A percentile compares a stretch with the other conserved stretches of the same genome.
Evolutionary conservation across 2,329 filamentous ascomycete species (phyloP).

Genomic region (Alternaria metachromatica): DNA sequence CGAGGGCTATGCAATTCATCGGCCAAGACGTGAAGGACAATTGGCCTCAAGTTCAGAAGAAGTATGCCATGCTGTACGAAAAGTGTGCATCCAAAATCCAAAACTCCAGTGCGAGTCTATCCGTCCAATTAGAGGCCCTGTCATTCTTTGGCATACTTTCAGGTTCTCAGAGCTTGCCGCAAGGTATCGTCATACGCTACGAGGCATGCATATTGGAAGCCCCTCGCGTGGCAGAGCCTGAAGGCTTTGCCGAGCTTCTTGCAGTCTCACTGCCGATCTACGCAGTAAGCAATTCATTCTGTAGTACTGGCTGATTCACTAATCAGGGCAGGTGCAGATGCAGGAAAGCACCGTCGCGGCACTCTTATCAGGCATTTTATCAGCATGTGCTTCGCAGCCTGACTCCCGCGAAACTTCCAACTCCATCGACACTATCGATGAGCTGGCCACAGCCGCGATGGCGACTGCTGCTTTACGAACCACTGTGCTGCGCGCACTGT

Average conservation of each 20-base stretch:
- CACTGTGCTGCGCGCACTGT: slow-evolving; percentile 33
- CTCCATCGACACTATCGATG: slow-evolving; percentile 22
- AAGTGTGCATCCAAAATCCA: slow-evolving; percentile 41
- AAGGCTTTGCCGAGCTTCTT: slow-evolving; percentile 25
- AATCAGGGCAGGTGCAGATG: slow-evolving; percentile 26
- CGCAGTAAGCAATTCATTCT: slow-evolving; percentile 27
- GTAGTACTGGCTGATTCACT: not conserved
- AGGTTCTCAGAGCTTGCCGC: slow-evolving; percentile 22
- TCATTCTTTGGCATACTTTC: slow-evolving; percentile 39
- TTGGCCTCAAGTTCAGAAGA: slow-evolving; percentile 31
- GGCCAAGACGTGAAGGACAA: slow-evolving; percentile 23
- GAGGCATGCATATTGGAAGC: slow-evolving; percentile 21
- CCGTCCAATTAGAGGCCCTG: slow-evolving; percentile 39
- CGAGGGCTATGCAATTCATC: slow-evolving; percentile 31
- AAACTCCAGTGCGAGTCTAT: slow-evolving; percentile 21
- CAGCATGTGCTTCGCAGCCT: slow-evolving; percentile 14
- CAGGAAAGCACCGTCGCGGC: slow-evolving; percentile 18
- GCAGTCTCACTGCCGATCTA: slow-evolving; percentile 33
- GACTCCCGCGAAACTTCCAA: slow-evolving; percentile 14
- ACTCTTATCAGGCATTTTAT: slow-evolving; percentile 24
- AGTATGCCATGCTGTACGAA: slow-evolving; percentile 24
- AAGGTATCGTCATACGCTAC: slow-evolving; percentile 31
- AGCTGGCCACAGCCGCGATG: slow-evolving; percentile 19
- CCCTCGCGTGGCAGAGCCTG: slow-evolving; percentile 12
- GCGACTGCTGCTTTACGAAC: slow-evolving; percentile 21